Evolutionary conservation across 768 basidiomycete genomes (phyloP).

Genomic region (Rhizopogon vinicolor): DNA sequence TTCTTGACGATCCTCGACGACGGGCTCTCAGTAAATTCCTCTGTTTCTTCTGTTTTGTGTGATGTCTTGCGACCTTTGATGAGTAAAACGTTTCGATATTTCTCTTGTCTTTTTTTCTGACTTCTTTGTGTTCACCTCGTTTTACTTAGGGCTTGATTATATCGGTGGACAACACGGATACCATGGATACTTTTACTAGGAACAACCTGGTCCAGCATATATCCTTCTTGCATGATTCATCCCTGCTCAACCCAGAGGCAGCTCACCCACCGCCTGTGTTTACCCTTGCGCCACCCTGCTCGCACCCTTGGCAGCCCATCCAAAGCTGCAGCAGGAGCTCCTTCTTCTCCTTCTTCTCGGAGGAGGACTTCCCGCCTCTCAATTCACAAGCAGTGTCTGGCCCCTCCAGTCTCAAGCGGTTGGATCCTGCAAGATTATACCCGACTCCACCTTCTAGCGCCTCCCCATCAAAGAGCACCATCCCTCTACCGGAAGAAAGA

Average conservation of each 20-base stretch:
- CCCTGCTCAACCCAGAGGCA: slow-evolving; percentile 7
- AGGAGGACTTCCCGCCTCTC: slow-evolving; percentile 10
- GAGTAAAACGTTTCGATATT: slow-evolving; percentile 14
- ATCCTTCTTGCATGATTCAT: slow-evolving; percentile 4
- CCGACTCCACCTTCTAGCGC: slow-evolving; percentile 22
- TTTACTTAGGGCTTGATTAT: slow-evolving; percentile 24
- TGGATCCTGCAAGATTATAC: slow-evolving; percentile 19
- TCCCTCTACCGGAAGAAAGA: slow-evolving; percentile 23
- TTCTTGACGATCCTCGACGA: neutral
- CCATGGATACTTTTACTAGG: slow-evolving; percentile 26
- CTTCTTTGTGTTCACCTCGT: neutral
- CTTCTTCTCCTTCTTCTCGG: slow-evolving; percentile 15
- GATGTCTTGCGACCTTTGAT: slow-evolving; percentile 23
- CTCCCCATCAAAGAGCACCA: slow-evolving; percentile 19
- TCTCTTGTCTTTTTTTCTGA: neutral
- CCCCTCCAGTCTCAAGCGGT: slow-evolving; percentile 10
- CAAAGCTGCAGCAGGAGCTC: slow-evolving; percentile 18
- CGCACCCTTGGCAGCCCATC: slow-evolving; percentile 12
- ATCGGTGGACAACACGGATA: slow-evolving; percentile 26
- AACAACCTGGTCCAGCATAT: slow-evolving; percentile 20
- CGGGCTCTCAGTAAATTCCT: slow-evolving; percentile 6
- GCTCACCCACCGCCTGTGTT: slow-evolving; percentile 11
- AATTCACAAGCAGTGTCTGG: slow-evolving; percentile 11
- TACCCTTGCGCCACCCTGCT: slow-evolving; percentile 10
- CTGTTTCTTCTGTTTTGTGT: slow-evolving; percentile 7